Percentiles rank a stretch among this genome's conserved stretches.
phyloP scores from a whole-genome alignment of 345 rosid species.

The Gossypium turneri region DNA sequence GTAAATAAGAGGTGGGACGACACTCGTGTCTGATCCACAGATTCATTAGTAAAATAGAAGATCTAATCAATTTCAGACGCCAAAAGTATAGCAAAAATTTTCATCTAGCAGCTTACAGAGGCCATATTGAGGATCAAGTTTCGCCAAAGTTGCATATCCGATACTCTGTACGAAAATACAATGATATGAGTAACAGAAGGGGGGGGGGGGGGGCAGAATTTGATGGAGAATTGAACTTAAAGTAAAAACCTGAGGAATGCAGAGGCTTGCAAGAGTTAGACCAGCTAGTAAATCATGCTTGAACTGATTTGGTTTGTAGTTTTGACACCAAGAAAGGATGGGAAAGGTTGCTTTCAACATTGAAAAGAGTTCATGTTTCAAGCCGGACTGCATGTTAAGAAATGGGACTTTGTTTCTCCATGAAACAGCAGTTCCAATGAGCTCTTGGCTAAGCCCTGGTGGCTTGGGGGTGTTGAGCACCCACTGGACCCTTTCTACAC shows the following conservation, averaged over 20 bases:
- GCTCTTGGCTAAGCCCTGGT: conserved; percentile 54
- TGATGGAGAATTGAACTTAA: too few relatives aligned
- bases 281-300: conserved; percentile 82
- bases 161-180: conserved; percentile 52
- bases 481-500: conserved; percentile 48
- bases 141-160: conserved; percentile 91
- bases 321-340: conserved; percentile 56
- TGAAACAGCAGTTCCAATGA: conserved; percentile 35
- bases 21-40: conserved; percentile 63
- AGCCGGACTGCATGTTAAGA: conserved; percentile 30
- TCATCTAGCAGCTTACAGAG: conserved; percentile 54
- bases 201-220: too few relatives aligned
- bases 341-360: conserved; percentile 53
- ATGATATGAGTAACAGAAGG: background rate
- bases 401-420: conserved; percentile 30
- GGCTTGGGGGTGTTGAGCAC: conserved; percentile 66
- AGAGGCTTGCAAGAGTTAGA: conserved; percentile 90
- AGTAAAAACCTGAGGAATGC: conserved; percentile 73
- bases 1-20: conserved; percentile 79
- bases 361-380: conserved; percentile 26
- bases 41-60: background rate
- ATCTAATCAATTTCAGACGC: background rate
- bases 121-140: conserved; percentile 91
- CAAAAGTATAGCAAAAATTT: conserved; percentile 8
- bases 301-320: conserved; percentile 50